Conservation (phyloP, 2,329 filamentous ascomycete genomes). For the Neurospora sp. region DNA sequence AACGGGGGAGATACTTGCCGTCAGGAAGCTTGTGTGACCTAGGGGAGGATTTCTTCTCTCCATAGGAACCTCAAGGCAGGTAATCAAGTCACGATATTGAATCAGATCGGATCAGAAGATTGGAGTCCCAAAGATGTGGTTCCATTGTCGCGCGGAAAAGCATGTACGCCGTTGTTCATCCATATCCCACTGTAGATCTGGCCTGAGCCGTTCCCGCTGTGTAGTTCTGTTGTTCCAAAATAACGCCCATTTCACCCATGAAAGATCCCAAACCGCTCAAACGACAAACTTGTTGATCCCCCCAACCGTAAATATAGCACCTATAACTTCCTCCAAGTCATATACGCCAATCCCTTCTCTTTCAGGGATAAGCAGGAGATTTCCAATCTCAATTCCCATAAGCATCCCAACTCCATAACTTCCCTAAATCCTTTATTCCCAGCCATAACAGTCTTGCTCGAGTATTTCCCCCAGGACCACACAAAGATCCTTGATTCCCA, state of each 20-base stretch:
- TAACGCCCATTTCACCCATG: background rate
- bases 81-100: background rate
- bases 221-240: background rate
- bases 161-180: background rate
- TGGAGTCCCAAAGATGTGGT: background rate
- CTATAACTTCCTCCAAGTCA: background rate
- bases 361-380: background rate
- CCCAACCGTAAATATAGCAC: background rate
- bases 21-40: background rate
- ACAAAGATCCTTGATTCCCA: background rate
- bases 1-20: background rate
- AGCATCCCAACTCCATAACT: background rate
- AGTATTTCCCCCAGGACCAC: background rate
- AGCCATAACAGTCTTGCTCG: background rate
- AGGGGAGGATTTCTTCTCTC: background rate
- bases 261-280: background rate
- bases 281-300: background rate
- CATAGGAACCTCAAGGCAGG: background rate
- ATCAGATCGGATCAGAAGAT: background rate
- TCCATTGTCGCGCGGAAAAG: background rate
- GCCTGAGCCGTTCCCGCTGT: background rate
- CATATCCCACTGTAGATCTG: background rate
- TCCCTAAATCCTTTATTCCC: background rate
- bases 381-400: background rate
- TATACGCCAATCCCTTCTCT: background rate